Evolutionary conservation across 306 rosid genomes (phyloP), one percentile per base, ranked within the genome.

Genomic region (Castanopsis chinensis): DNA sequence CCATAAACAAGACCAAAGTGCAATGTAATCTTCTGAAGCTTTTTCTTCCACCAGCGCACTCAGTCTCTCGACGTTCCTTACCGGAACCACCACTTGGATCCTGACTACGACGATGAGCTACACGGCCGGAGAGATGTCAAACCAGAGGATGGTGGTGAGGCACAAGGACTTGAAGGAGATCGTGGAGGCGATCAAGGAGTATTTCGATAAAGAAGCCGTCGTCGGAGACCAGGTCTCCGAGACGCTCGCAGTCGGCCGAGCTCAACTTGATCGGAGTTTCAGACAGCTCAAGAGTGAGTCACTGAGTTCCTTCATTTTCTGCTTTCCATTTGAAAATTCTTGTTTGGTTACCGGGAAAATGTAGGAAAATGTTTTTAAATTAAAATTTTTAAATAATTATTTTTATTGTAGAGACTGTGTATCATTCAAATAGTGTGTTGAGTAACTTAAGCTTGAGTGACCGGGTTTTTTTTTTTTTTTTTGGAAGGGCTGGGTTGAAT

Each of bases 101-200:
- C 76, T 9, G 75, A 73, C 13, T 80, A 81, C 25, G 61, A 59
- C 74, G 89, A 85, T 37, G 43, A 45, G 90, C 71, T 84, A 72
- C 59, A 32, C 85, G 71, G 75, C 77, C 4, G 78, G 85, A 15
- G 92, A 84, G 82, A 75, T 91, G 58, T 87, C 92, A 35, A 92
- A 93, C 74, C 82, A 89, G 94, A 93, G 82, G 77, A 88, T 96
- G 93, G 96, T 96, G 76, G 98, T 96, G 72, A 88, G 99, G 77
- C 99, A 96, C 69, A 89, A 71, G 81, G 90, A 96, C 80, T 85
- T 96, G 92, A 91, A 84, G 90, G 99, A 96, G 88, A 96, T 96
- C 25, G 93, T 91, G 57, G 94, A 91, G 13, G 92, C 99, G 0
- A 89, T 96, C 45, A 89, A 67, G 81, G 94, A 96, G 59, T 87